Percentiles rank a stretch among this genome's conserved stretches.
phyloP scores from a whole-genome alignment of 495 filamentous ascomycete species.

The Monascus purpureus region DNA sequence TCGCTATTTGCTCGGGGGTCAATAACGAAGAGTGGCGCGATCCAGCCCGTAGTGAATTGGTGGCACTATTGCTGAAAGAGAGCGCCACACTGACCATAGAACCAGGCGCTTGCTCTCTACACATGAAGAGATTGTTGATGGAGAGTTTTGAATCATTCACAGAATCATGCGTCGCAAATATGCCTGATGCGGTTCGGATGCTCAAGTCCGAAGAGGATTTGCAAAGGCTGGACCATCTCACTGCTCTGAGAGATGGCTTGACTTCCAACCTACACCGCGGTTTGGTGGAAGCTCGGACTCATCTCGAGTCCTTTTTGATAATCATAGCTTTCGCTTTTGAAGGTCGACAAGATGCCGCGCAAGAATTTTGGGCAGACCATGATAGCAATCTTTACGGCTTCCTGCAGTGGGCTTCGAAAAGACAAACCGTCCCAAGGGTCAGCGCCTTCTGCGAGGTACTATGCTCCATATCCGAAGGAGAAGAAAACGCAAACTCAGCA shows the following conservation, averaged over 20 bases:
- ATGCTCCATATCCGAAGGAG: slow-evolving; percentile 65
- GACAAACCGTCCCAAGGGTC: slow-evolving; percentile 83
- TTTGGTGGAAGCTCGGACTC: slow-evolving; percentile 44
- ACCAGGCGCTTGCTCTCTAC: slow-evolving; percentile 40
- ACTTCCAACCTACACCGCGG: slow-evolving; percentile 31
- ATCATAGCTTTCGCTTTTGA: slow-evolving; percentile 89
- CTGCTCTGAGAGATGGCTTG: slow-evolving; percentile 32
- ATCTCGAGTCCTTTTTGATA: slow-evolving; percentile 83
- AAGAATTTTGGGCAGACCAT: slow-evolving; percentile 76
- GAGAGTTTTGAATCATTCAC: slow-evolving; percentile 70
- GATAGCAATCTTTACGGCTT: slow-evolving; percentile 90
- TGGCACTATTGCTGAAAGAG: slow-evolving; percentile 64
- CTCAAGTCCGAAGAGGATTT: slow-evolving; percentile 83
- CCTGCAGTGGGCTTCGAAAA: slow-evolving; percentile 82
- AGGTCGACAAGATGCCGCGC: slow-evolving; percentile 62
- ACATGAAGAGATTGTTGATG: slow-evolving; percentile 58
- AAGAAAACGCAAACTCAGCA: slow-evolving; percentile 62
- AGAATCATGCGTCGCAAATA: slow-evolving; percentile 85
- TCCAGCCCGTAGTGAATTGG: slow-evolving; percentile 56
- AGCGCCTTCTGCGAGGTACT: slow-evolving; percentile 95
- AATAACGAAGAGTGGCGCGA: slow-evolving; percentile 68
- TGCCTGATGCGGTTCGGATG: slow-evolving; percentile 79
- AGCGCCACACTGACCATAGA: slow-evolving; percentile 52
- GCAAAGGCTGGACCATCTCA: slow-evolving; percentile 56
- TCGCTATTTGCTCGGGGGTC: slow-evolving; percentile 69